Evolutionary conservation across 2,329 filamentous ascomycete species (phyloP), one percentile per base, ranked within the genome.

Genomic region (Penicillium frequentans): DNA sequence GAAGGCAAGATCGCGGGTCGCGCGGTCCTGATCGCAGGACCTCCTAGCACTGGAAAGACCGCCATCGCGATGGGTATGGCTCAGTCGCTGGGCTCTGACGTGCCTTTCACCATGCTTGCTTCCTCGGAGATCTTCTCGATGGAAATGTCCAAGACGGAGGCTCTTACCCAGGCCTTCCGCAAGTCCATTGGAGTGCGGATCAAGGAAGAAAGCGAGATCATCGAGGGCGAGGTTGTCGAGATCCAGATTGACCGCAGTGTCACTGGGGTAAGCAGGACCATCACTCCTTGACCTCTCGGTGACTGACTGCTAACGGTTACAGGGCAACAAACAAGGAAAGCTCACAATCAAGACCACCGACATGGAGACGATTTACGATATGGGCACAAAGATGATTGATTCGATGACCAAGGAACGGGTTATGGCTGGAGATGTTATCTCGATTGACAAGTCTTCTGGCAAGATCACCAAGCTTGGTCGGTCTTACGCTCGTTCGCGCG

Each of bases 331-430:
- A 82, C 93, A 97, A 82, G 95, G 95, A 70, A 99, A 99, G 79
- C 87, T 99, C 63, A 99, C 95, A 21, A 96, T 99, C 81, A 99
- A 99, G 81, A 99, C 95, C 11, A 98, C 93, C 57, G 95, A 99
- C 75, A 99, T 99, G 95, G 95, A 99, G 78, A 96, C 95, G 13
- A 90, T 99, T 64, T 99, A 98, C 79, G 95, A 99, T 71, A 97
- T 99, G 93, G 95, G 95, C 64, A 93, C 90, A 65, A 98, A 98
- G 80, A 98, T 99, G 95, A 99, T 99, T 65, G 95, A 99, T 73
- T 92, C 92, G 64, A 97, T 99, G 92, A 97, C 93, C 65, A 98
- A 98, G 79, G 95, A 99, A 81, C 93, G 96, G 69, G 91, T 99
- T 64, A 96, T 98, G 88, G 95, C 95, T 5, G 95, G 95, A 68